Conservation (phyloP, 169 alveolate species). For the Plasmodium knowlesi region DNA sequence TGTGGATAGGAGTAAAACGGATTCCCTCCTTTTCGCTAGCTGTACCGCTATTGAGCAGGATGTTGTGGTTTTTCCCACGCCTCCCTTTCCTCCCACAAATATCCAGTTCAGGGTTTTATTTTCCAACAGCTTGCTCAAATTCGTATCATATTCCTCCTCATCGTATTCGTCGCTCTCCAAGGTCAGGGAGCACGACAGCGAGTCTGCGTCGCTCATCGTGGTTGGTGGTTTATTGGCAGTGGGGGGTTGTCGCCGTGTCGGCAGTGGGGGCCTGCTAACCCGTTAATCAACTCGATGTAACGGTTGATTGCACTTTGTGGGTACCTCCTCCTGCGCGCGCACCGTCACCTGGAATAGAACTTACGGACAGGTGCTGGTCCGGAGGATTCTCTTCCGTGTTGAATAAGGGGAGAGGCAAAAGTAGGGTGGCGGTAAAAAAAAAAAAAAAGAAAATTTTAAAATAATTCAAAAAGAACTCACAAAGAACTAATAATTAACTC, state of each 20-base stretch:
- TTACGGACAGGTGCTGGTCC: background rate
- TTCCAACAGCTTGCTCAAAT: conserved; percentile 38
- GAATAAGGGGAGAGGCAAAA: background rate
- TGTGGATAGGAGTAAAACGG: conserved; percentile 96
- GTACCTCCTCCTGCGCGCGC: no score
- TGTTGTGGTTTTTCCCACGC: conserved; percentile 99
- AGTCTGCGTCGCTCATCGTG: conserved; percentile 36
- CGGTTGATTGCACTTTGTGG: background rate
- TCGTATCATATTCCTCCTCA: conserved; percentile 45
- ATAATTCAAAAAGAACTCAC: background rate
- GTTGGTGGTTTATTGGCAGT: background rate
- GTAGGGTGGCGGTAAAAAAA: background rate
- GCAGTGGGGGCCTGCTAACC: background rate
- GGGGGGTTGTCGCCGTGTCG: background rate
- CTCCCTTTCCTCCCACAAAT: conserved; percentile 99
- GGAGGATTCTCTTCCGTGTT: background rate
- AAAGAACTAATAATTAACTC: background rate
- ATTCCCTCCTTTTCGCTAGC: conserved; percentile 93
- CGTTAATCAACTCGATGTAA: background rate
- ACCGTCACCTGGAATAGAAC: background rate
- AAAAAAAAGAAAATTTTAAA: no score
- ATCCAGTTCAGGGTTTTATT: conserved; percentile 95
- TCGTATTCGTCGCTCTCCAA: conserved; percentile 19
- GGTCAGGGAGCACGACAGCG: conserved; percentile 45
- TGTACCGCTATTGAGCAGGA: conserved; percentile 95